These are phyloP conservation scores for Hymenoscyphus fraxineus DNA, from an alignment of 2,329 filamentous ascomycete genomes.

Conservation along the genomic window DNA sequence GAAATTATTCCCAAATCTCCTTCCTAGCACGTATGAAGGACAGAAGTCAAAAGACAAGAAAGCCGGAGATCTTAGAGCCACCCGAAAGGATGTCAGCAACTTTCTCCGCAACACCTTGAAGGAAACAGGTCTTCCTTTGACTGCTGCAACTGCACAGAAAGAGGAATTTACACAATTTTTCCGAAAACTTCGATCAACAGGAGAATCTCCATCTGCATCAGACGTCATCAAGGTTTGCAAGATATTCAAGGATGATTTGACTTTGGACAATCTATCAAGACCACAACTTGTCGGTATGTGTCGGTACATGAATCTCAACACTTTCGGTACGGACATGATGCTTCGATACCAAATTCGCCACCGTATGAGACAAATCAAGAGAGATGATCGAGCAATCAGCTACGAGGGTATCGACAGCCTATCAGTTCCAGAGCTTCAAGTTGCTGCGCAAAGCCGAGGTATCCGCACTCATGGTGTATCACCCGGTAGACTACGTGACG, in stretches of 20 bases:
- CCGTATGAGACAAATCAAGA: constrained; percentile 98
- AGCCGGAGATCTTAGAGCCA: constrained; percentile 73
- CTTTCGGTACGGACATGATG: constrained; percentile 96
- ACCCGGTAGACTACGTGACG: constrained; percentile 80
- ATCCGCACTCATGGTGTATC: constrained; percentile 91
- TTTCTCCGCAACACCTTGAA: constrained; percentile 86
- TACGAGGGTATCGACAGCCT: constrained; percentile 91
- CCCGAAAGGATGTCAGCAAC: constrained; percentile 86
- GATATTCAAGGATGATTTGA: constrained; percentile 96
- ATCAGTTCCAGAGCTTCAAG: constrained; percentile 89
- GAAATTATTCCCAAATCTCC: constrained; percentile 93
- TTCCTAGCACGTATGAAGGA: constrained; percentile 94
- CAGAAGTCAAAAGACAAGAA: constrained; percentile 89
- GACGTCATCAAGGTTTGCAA: constrained; percentile 99
- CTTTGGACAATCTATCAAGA: constrained; percentile 91
- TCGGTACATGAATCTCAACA: constrained; percentile 96
- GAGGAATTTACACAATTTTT: constrained; percentile 97
- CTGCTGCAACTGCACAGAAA: constrained; percentile 76
- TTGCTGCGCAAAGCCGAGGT: constrained; percentile 85
- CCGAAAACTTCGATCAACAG: constrained; percentile 88
- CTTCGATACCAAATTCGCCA: constrained; percentile 95
- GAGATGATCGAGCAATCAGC: constrained; percentile 89
- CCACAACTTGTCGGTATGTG: constrained; percentile 97
- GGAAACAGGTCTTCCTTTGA: constrained; percentile 90
- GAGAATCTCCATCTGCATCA: constrained; percentile 79